Conservation (phyloP, 139 green algal species). For the Chlamydomonas sp. region DNA sequence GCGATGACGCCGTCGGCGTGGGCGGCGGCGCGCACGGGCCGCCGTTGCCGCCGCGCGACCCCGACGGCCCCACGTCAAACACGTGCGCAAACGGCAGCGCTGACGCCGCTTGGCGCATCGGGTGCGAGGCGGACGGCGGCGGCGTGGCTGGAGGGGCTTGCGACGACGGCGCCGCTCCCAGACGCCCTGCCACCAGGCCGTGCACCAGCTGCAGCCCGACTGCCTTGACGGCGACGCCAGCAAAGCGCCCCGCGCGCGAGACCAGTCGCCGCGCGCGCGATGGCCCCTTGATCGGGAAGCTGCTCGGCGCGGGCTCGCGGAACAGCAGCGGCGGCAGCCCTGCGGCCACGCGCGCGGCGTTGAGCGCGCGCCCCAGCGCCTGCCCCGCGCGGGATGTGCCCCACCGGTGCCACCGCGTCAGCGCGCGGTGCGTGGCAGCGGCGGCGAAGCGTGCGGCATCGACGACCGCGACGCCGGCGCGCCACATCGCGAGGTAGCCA, state of each 20-base stretch:
- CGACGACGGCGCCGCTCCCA: no score
- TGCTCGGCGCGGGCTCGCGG: not conserved
- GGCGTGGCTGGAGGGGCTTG: no score
- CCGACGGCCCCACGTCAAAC: no score
- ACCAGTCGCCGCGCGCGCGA: not conserved
- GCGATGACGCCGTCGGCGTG: no score
- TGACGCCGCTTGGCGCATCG: no score
- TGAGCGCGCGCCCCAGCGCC: no score
- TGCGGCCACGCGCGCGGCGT: not conserved
- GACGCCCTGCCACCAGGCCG: no score
- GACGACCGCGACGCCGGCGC: not conserved
- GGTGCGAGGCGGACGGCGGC: no score
- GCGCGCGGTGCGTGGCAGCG: not conserved
- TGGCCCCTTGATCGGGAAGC: not conserved
- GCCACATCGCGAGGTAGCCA: not conserved
- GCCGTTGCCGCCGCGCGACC: no score
- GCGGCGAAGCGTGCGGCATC: no score
- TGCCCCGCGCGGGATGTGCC: not conserved
- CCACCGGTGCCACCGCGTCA: not conserved
- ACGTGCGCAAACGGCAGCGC: no score
- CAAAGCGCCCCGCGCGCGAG: not conserved
- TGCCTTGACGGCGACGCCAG: not conserved
- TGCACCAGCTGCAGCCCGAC: not conserved
- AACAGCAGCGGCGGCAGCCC: not conserved
- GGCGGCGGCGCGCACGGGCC: no score